Base-by-base conservation (phyloP, 495 filamentous ascomycete genomes). In the Hypoxylon lienhwacheense region DNA sequence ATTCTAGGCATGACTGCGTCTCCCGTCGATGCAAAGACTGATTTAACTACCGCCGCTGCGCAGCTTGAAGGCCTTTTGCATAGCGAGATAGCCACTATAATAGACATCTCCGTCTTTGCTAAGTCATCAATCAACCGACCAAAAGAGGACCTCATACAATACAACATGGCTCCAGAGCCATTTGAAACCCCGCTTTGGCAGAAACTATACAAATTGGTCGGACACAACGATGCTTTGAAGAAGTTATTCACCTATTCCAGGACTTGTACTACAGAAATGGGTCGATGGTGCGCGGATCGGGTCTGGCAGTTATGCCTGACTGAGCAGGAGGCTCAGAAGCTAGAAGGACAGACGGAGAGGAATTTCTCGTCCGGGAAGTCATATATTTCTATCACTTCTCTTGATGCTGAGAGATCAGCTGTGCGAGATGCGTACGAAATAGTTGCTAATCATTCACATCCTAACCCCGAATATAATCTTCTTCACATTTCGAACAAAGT, bases 1-100 rank as follows among this genome's bases (percentile, higher is more conserved):
- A 84, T 99, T 16, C 88, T 99, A 62, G 93, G 92, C 12, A 96
- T 99, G 92, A 99, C 93, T 6, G 93, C 93, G 11, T 97, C 92
- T 7, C 93, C 93, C 1, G 85, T 97, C n/a, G 92, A 97, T 73
- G 83, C 86, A 2, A 85, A 87, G 58, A 76, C 78, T 0, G 82
- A 93, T 61, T 79, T 89, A 17, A 71, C 80, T 15, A 72, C 82
- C 31, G 87, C 87, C 46, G 90, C 90, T 16, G 85, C 82, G 20
- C 80, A 89, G 49, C 78, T 99, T 0, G 93, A 99, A 62, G 75
- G 67, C 0, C 73, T 95, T 14, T 77, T 99, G 14, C 75, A 95
- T 55, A 84, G 82, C 63, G 81, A 85, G 55, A 97, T 97, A 62
- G 86, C 86, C 20, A 99, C 93, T 0, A 82, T 89, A 4, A 80